Conservation (phyloP, 352 stramenopile genomes). For the Aphanomyces cochlioides region DNA sequence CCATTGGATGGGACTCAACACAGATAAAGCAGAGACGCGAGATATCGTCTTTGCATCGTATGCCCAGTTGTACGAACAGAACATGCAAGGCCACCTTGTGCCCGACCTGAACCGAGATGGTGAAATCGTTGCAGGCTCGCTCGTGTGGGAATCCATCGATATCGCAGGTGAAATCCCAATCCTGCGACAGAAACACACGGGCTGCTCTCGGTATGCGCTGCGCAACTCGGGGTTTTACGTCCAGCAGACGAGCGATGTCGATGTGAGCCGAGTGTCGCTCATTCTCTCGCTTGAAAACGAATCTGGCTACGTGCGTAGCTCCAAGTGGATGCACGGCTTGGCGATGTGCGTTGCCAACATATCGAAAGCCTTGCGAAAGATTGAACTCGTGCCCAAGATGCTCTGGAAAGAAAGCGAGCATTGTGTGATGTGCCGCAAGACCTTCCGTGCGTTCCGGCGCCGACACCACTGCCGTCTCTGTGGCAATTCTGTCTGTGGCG, state of each 20-base stretch:
- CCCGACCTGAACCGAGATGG: not conserved
- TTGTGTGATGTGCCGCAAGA: slow-evolving; percentile 20
- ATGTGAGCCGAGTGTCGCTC: slow-evolving; percentile 25
- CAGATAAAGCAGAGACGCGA: slow-evolving; percentile 21
- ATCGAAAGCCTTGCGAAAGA: not conserved
- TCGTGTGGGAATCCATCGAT: slow-evolving; percentile 28
- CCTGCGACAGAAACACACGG: slow-evolving; percentile 14
- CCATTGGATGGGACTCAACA: slow-evolving; percentile 30
- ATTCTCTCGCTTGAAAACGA: slow-evolving; percentile 16
- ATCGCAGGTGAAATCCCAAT: slow-evolving; percentile 17
- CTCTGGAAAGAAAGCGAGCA: slow-evolving; percentile 18
- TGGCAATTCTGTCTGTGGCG: slow-evolving; percentile 20
- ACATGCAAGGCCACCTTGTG: not conserved
- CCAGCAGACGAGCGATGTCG: slow-evolving; percentile 16
- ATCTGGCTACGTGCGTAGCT: slow-evolving; percentile 7
- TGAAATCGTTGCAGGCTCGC: not conserved
- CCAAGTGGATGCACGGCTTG: slow-evolving; percentile 25
- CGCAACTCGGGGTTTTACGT: slow-evolving; percentile 23
- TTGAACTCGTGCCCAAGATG: slow-evolving; percentile 23
- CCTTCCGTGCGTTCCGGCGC: slow-evolving; percentile 20
- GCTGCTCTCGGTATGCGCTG: slow-evolving; percentile 20
- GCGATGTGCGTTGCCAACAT: slow-evolving; percentile 20
- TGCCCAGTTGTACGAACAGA: slow-evolving; percentile 21
- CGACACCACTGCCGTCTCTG: slow-evolving; percentile 28
- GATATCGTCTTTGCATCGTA: slow-evolving; percentile 26